Percentiles rank a stretch among this genome's conserved stretches.
phyloP scores from a whole-genome alignment of 129 eudicot species.

The Cynara cardunculus region DNA sequence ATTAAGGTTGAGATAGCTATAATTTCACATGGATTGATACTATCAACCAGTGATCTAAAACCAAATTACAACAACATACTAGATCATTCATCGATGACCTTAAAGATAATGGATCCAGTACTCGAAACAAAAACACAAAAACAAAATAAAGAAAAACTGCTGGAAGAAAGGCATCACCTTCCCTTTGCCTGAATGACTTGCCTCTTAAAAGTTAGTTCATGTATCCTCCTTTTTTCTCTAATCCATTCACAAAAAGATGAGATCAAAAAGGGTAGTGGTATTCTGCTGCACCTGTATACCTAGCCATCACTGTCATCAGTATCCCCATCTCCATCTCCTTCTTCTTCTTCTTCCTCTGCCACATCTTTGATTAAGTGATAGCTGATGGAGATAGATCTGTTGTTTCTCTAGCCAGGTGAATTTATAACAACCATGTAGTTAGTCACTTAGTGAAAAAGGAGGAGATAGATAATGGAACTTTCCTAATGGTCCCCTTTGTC shows the following conservation, averaged over 20 bases:
- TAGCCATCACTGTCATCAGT: neutral
- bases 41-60: slow-evolving; percentile 12
- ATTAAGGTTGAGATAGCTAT: slow-evolving; percentile 12
- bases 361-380: slow-evolving; percentile 20
- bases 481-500: slow-evolving; percentile 50
- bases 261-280: slow-evolving; percentile 3
- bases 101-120: slow-evolving; percentile 7
- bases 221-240: slow-evolving; percentile 10
- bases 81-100: slow-evolving; percentile 18
- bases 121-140: slow-evolving; percentile 11
- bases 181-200: slow-evolving; percentile 96
- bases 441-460: slow-evolving; percentile 16
- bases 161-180: slow-evolving; percentile 98
- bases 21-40: slow-evolving; percentile 17
- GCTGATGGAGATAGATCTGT: slow-evolving; percentile 13
- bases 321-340: neutral
- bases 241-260: slow-evolving; percentile 32
- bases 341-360: slow-evolving; percentile 47
- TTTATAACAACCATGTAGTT: slow-evolving; percentile 13
- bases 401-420: slow-evolving; percentile 6
- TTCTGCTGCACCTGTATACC: neutral
- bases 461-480: slow-evolving; percentile 37
- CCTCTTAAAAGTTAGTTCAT: slow-evolving; percentile 40
- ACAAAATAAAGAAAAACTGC: slow-evolving; percentile 20
- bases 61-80: slow-evolving; percentile 15